These are phyloP conservation scores for Luffa aegyptiaca DNA, from an alignment of 306 rosid genomes.

Conservation along the genomic window DNA sequence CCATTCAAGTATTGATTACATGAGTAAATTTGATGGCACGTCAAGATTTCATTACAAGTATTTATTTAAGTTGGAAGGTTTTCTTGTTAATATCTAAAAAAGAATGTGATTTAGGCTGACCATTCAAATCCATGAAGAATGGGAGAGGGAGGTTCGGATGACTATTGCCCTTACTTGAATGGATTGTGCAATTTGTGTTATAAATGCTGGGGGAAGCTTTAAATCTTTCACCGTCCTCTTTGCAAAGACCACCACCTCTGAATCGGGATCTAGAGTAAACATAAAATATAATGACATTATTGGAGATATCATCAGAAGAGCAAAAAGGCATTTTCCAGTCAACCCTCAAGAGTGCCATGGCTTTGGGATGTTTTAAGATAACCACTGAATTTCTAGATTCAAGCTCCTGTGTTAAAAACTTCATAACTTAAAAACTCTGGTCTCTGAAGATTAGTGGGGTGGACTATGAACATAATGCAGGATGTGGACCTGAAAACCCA, in stretches of 20 bases:
- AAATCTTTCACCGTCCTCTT: conserved; percentile 74
- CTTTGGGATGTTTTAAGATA: background rate
- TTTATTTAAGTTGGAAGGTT: background rate
- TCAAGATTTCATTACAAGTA: background rate
- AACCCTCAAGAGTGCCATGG: background rate
- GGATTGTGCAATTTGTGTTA: conserved; percentile 68
- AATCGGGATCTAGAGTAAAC: conserved; percentile 50
- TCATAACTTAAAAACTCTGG: background rate
- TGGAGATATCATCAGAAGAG: background rate
- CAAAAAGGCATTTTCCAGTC: background rate
- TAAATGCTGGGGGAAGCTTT: conserved; percentile 68
- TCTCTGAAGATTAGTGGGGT: background rate
- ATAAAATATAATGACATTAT: background rate
- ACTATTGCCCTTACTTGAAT: conserved; percentile 47
- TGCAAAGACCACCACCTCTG: conserved; percentile 66
- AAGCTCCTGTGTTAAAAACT: background rate
- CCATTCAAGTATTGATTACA: background rate
- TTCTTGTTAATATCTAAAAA: background rate
- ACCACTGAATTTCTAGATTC: background rate
- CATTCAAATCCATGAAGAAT: background rate
- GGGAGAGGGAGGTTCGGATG: background rate
- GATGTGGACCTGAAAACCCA: background rate
- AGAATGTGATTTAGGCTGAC: background rate
- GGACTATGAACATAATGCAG: background rate
- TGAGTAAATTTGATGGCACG: background rate